Evolutionary conservation across 169 alveolate species (phyloP), one percentile per base, ranked within the genome.

Genomic region (Fabrea salina): DNA sequence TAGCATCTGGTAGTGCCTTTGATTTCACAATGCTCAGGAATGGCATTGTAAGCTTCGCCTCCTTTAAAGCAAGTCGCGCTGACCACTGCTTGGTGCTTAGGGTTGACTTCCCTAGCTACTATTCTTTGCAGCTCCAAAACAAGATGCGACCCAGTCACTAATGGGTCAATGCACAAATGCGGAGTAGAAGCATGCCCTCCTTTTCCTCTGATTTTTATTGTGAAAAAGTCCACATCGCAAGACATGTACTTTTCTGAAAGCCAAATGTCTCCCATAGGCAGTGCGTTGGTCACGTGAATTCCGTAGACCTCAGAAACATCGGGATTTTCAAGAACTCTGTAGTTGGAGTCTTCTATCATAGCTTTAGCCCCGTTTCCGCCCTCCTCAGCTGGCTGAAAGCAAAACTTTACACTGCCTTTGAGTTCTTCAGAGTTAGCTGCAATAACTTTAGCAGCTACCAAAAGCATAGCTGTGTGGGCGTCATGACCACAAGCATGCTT

Each of bases 401-500:
- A 22, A 5, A 72, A 51, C 33, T 51, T 72, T 11, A 72, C 22
- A 32, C 37, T 50, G 22, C 80, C 67, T 13, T 39, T 72, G 22
- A 32, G 72, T 22, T 41, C 13, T 32, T 11, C 47, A 30, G 32
- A 50, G 11, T 19, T 7, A 1, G 47, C n/a, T 32, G 51, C 7
- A 0, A 51, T 7, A 1, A 72, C 44, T 51, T 72, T 47, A 30
- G 80, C 80, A 1, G 80, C 80, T 7, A 32, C 8, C 19, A 72
- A 51, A 6, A 72, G 33, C 74, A 44, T 50, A 11, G 80, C 50
- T 19, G 51, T 33, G 30, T 72, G 80, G 8, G 53, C 71, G 51
- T 72, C 80, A 72, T 72, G 80, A 11, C 74, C 80, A 32, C 80
- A 72, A 11, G 71, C 71, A 51, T 72, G 80, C 44, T 22, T 32